These are phyloP conservation scores for Komagataella ulmi DNA, from an alignment of 805 yeast genomes.

Conservation along the genomic window DNA sequence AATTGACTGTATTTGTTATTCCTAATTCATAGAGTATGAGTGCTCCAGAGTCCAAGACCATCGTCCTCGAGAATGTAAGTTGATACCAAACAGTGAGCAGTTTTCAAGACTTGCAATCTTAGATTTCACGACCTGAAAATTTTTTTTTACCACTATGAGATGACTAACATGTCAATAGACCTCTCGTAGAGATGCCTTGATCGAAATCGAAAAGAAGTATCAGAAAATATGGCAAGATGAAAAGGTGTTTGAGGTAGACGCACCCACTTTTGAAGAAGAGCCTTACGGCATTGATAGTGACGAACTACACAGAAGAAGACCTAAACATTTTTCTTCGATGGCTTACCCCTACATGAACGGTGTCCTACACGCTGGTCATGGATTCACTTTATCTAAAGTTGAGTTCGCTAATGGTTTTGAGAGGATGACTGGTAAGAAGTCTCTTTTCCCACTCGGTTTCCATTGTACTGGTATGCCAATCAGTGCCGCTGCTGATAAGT, in stretches of 20 bases:
- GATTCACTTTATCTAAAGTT: conserved; percentile 86
- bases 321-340: conserved; percentile 87
- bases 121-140: background rate
- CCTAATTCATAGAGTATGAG: background rate
- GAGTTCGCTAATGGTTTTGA: conserved; percentile 90
- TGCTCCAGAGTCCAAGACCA: background rate
- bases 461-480: conserved; percentile 99
- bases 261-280: conserved; percentile 63
- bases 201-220: conserved; percentile 78
- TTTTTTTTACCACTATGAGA: no score
- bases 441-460: conserved; percentile 92
- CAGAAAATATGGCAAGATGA: conserved; percentile 83
- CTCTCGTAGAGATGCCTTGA: conserved; percentile 86
- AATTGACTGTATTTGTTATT: background rate
- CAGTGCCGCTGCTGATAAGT: conserved; percentile 88
- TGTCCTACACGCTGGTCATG: conserved; percentile 94
- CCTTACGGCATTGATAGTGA: conserved; percentile 43
- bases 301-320: conserved; percentile 64
- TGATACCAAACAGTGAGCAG: background rate
- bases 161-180: conserved; percentile 29
- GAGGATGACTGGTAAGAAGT: conserved; percentile 87
- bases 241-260: conserved; percentile 74
- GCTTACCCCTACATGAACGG: conserved; percentile 99
- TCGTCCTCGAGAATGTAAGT: background rate
- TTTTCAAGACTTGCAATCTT: background rate